Percentiles rank a stretch among this genome's conserved stretches.
Conservation (phyloP, 164 flowering plant species). For the Cinnamomum micranthum region DNA sequence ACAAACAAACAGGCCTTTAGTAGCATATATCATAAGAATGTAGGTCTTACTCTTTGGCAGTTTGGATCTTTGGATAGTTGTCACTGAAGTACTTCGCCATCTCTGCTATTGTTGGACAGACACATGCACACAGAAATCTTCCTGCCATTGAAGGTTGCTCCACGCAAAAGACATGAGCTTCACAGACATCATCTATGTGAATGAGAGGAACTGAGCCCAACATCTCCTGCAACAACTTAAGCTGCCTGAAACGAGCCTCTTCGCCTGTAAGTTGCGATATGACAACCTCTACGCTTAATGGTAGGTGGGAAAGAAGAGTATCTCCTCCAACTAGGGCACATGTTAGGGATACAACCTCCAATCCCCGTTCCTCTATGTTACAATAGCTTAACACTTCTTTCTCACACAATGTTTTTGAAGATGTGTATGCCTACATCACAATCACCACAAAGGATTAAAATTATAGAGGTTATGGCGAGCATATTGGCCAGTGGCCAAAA, state of each 20-base stretch:
- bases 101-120: constrained; percentile 7
- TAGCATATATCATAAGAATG: not conserved
- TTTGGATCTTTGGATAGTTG: constrained; percentile 9
- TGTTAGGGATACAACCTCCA: constrained; percentile 16
- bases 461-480: too few species aligned
- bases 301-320: not conserved
- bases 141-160: constrained; percentile 28
- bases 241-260: not conserved
- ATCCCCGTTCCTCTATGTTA: not conserved
- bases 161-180: constrained; percentile 41
- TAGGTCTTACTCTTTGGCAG: constrained; percentile 22
- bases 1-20: too few species aligned
- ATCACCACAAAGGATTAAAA: not conserved
- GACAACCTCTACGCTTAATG: not conserved
- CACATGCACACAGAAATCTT: constrained; percentile 26
- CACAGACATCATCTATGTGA: constrained; percentile 35
- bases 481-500: too few species aligned
- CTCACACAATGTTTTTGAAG: constrained; percentile 14
- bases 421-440: constrained; percentile 1
- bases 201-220: constrained; percentile 21
- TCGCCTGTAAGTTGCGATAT: constrained; percentile 8
- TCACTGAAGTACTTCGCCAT: constrained; percentile 10
- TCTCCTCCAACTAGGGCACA: constrained; percentile 14
- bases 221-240: constrained; percentile 16
- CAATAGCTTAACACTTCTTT: constrained; percentile 5